These are phyloP conservation scores for Magnolia officinalis DNA, from an alignment of 164 flowering plant species.

Conservation along the genomic window DNA sequence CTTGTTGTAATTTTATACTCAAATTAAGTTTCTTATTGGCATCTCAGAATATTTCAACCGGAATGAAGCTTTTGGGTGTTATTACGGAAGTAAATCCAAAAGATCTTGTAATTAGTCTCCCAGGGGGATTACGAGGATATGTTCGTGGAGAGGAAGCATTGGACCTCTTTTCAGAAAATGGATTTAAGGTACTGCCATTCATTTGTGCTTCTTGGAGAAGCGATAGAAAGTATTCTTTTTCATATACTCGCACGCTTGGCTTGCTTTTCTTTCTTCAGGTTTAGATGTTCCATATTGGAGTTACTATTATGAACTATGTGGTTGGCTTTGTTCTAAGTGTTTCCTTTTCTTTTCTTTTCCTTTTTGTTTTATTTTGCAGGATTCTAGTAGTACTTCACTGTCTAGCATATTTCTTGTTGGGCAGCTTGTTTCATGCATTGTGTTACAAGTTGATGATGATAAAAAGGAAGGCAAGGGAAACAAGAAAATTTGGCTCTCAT, in stretches of 20 bases:
- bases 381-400: constrained; percentile 36
- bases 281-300: background rate
- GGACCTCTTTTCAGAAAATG: constrained; percentile 44
- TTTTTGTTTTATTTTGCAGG: constrained; percentile 26
- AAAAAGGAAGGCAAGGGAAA: constrained; percentile 57
- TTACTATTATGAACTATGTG: background rate
- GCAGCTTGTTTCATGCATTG: constrained; percentile 83
- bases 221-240: background rate
- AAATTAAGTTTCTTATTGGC: background rate
- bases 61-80: constrained; percentile 97
- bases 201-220: background rate
- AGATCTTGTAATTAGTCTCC: constrained; percentile 81
- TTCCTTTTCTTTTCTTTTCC: background rate
- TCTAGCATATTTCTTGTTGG: constrained; percentile 56
- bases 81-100: constrained; percentile 80
- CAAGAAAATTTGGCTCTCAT: constrained; percentile 81
- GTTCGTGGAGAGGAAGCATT: constrained; percentile 74
- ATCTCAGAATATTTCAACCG: constrained; percentile 69
- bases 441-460: constrained; percentile 77
- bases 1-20: background rate
- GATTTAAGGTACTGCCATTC: constrained; percentile 31
- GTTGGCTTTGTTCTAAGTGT: background rate
- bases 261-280: background rate
- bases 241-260: background rate
- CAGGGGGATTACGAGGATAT: constrained; percentile 91